phyloP scores from a whole-genome alignment of 2,329 filamentous ascomycete species.

The Coleophoma cylindrospora region DNA sequence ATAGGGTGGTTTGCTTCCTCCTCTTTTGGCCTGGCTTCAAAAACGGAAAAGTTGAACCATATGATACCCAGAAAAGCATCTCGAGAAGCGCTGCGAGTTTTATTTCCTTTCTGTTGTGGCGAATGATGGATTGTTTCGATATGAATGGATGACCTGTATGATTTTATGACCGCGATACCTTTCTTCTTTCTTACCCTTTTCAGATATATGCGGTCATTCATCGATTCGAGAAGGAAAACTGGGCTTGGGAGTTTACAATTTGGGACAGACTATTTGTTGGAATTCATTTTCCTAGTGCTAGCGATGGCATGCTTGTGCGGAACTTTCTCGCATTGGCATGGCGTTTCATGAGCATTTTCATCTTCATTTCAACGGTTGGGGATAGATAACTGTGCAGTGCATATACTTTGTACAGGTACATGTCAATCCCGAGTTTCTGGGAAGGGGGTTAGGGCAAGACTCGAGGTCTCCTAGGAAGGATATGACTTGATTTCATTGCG shows the following conservation, averaged over 20 bases:
- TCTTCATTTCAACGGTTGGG: neutral
- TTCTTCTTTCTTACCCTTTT: neutral
- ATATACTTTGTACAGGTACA: neutral
- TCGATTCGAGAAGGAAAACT: no score
- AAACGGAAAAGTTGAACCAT: neutral
- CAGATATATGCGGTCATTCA: no score
- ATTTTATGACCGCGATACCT: conserved; percentile 22
- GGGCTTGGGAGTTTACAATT: conserved; percentile 1
- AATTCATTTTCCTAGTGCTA: conserved; percentile 14
- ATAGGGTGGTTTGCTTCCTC: neutral
- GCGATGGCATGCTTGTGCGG: conserved; percentile 21
- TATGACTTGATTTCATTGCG: neutral
- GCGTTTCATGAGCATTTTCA: conserved; percentile 8
- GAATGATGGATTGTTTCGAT: conserved; percentile 18
- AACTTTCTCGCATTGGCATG: conserved; percentile 15
- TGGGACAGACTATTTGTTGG: conserved; percentile 12
- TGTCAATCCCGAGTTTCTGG: neutral
- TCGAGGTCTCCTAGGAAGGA: neutral
- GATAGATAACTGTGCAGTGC: neutral
- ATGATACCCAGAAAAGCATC: conserved; percentile 2
- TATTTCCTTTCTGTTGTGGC: conserved; percentile 3
- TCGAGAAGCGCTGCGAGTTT: conserved; percentile 17
- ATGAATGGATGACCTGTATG: conserved; percentile 18
- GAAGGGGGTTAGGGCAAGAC: neutral
- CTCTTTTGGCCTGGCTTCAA: neutral